Conservation (phyloP, 495 filamentous ascomycete species). For the Glarea lozoyensis region DNA sequence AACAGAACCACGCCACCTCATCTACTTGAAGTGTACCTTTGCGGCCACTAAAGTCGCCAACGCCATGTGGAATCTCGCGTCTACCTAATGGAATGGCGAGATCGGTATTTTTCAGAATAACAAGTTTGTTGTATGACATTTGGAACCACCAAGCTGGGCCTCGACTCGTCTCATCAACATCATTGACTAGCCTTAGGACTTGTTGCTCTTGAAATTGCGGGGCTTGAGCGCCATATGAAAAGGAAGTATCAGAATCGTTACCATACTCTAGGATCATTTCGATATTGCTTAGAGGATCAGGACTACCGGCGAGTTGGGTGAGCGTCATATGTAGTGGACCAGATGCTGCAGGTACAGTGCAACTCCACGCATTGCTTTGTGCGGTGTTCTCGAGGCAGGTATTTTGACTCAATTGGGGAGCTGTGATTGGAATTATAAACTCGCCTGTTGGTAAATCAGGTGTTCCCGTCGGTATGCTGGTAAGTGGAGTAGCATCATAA, state of each 20-base stretch:
- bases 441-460: slow-evolving; percentile 54
- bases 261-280: slow-evolving; percentile 13
- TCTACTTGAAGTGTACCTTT: slow-evolving; percentile 45
- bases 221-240: slow-evolving; percentile 66
- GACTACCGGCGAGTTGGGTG: background rate
- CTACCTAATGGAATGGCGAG: slow-evolving; percentile 22
- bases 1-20: slow-evolving; percentile 79
- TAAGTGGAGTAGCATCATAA: slow-evolving; percentile 55
- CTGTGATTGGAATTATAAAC: slow-evolving; percentile 50
- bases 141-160: slow-evolving; percentile 74
- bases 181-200: slow-evolving; percentile 52
- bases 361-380: slow-evolving; percentile 64
- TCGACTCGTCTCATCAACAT: slow-evolving; percentile 49
- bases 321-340: slow-evolving; percentile 12
- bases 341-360: slow-evolving; percentile 23
- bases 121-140: slow-evolving; percentile 66
- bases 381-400: slow-evolving; percentile 55
- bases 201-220: slow-evolving; percentile 43
- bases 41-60: slow-evolving; percentile 27
- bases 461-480: slow-evolving; percentile 47
- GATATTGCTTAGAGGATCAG: slow-evolving; percentile 9
- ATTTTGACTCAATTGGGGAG: slow-evolving; percentile 44
- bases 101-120: slow-evolving; percentile 56
- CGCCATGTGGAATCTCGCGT: background rate
- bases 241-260: slow-evolving; percentile 25